Evolutionary conservation across 1,284 basidiomycete genomes (phyloP), one percentile per base, ranked within the genome.

Genomic region (Porodaedalea pini): DNA sequence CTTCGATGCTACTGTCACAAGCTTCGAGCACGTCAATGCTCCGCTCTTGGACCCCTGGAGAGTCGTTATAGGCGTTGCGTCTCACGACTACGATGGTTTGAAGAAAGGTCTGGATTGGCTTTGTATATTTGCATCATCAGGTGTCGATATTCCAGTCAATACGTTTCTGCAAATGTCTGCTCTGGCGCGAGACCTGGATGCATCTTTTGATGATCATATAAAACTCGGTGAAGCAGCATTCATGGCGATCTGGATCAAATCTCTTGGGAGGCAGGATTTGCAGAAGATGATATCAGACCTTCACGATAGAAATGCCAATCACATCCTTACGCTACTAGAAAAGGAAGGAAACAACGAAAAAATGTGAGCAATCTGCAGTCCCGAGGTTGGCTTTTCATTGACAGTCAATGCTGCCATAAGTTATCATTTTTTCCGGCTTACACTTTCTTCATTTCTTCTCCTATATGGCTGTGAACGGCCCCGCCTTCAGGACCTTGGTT

Each of bases 401-500:
- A 21, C 40, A 56, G 36, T n/a, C n/a, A 51, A 27, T 55, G 34
- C 39, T 19, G 43, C 48, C 54, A 41, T 17, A 61, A 80, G 76
- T 36, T 65, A 73, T 61, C 64, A 63, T 11, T 82, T 87, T 61
- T 75, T 88, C 41, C 78, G 83, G 7, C 73, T 77, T 19, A 83
- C 82, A 2, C 65, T 88, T 36, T 78, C 78, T 11, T 71, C 77
- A 8, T 86, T 82, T 66, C 72, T 88, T 32, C 68, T 87, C 2
- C 65, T 86, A 19, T 86, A 82, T 63, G 86, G 86, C 4, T 88
- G 83, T 62, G 81, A 85, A 48, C 72, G 83, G 51, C 63, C 67
- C 2, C 74, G 69, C 34, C 69, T 86, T 19, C 54, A 72, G 3
- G 70, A 70, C 13, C 62, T 71, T 17, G 74, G 73, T 1, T 65